Base-by-base conservation (phyloP, 352 stramenopile species). In the Pythium sp. region DNA sequence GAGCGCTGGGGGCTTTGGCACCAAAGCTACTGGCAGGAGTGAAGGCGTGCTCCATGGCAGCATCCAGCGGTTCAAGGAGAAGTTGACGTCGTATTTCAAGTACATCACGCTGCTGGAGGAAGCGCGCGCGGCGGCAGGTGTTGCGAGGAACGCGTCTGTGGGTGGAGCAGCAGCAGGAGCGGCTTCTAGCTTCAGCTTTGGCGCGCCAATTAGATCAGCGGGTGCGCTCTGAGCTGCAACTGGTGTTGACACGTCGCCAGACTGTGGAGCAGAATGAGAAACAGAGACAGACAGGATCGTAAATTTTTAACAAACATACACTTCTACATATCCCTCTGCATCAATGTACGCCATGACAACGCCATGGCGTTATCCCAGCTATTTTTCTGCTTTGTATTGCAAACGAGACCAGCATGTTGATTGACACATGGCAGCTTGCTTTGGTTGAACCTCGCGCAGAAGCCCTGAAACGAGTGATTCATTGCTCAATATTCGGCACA, bases 41-140 rank as follows among this genome's bases (percentile, higher is more conserved):
- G 65, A 68, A 30, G 51, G 62, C 2, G 60, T 69, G 5, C 62
- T 89, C 5, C 79, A 74, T 22, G 58, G 71, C 8, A 72, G 73
- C 5, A 73, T 81, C 34, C 65, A 81, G 36, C 73, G 49, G 6
- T 61, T 92, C 26, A 81, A 75, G 22, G 69, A 74, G 36, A 72
- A 84, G 15, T 67, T 92, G 14, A 60, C 46, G 6, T 74, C 72
- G 61, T 91, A 92, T 65, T 87, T 89, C 70, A 76, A 76, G 61
- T 80, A 80, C 53, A 70, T 82, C 2, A 62, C 71, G 54, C 74
- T 75, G 0, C 69, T 91, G 0, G 80, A 92, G 57, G 80, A 91
- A 66, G 80, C 82, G 43, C 71, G 81, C 46, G 76, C 80, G 68
- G 81, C 81, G 0, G 73, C 78, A 3, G 74, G 68, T 24, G 51